phyloP scores from a whole-genome alignment of 495 filamentous ascomycete genomes.

The Aspergillus affinis region DNA sequence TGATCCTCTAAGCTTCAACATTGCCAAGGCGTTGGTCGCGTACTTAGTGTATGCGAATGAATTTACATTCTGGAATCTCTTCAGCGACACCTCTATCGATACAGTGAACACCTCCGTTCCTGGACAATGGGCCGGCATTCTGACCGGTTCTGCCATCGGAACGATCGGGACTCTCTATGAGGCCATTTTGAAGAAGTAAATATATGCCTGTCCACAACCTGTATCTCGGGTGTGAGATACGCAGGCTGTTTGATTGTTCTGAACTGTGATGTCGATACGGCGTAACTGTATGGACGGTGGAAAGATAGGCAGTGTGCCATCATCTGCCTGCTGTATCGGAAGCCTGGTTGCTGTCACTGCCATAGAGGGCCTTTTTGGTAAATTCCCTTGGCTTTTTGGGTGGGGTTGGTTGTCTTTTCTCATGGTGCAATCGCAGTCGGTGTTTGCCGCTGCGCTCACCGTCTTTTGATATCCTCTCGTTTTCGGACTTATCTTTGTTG shows the following conservation, averaged over 20 bases:
- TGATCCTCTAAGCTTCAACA: conserved; percentile 86
- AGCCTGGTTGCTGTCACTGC: not conserved
- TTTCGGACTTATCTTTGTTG: conserved; percentile 10
- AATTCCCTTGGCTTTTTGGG: not conserved
- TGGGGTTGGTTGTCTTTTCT: not conserved
- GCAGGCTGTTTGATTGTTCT: not conserved
- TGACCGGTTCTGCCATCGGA: conserved; percentile 71
- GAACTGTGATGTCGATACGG: not conserved
- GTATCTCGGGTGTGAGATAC: not conserved
- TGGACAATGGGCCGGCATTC: conserved; percentile 66
- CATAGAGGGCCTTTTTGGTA: not conserved
- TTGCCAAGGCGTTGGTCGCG: conserved; percentile 76
- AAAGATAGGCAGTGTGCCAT: not conserved
- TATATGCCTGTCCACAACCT: not conserved
- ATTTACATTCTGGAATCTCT: conserved; percentile 63
- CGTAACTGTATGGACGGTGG: not conserved
- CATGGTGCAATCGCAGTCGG: not conserved
- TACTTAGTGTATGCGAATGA: conserved; percentile 75
- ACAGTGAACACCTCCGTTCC: conserved; percentile 66
- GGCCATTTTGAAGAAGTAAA: conserved; percentile 73
- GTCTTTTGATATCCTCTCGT: conserved; percentile 29
- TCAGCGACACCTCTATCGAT: conserved; percentile 55
- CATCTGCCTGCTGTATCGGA: not conserved
- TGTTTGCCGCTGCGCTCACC: conserved; percentile 4
- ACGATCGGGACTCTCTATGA: conserved; percentile 75